Base-by-base conservation (phyloP, 805 yeast genomes). In the Candida wancherniae region DNA sequence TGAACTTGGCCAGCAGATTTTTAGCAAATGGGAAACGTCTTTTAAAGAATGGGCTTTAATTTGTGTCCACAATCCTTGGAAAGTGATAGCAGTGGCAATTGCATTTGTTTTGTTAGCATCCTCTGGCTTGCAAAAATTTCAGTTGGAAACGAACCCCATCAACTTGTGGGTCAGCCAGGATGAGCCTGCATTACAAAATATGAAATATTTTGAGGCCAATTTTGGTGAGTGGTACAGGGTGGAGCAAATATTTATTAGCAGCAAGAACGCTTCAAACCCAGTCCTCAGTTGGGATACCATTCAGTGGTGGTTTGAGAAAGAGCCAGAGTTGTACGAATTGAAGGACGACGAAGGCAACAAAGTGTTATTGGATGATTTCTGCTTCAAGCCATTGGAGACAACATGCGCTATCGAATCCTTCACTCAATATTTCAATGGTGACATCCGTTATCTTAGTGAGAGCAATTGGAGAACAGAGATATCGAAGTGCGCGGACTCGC, bases 201-300 rank as follows among this genome's bases (percentile, higher is more conserved):
- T 80, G 47, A 61, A 67, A 33, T 77, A 65, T 44, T 90, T 77
- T 51, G 96, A 92, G 52, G 69, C 71, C 13, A 74, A 77, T 39
- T 90, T 90, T 57, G 96, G 97, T 1, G 95, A 94, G 22, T 90
- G 92, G 63, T 92, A 82, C 60, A 69, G 97, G 45, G 75, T 85
- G 4, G 90, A 86, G 48, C 97, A 90, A 57, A 60, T 85, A 0
- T 84, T 84, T 42, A 63, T 90, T 5, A 58, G 61, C 38, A 48
- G 51, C 16, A 75, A 75, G 13, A 67, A 83, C 3, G 85, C 84
- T 0, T 73, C 77, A 0, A 28, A 39, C 13, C 80, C 90, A 0
- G 60, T 90, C 19, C 48, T 72, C 16, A 68, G 71, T 19, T 84
- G 85, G 67, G 77, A 75, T 1, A 75, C 78, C 2, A 50, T 88